Evolutionary conservation across 495 filamentous ascomycete species (phyloP).

Genomic region (Aspergillus saccharolyticus): DNA sequence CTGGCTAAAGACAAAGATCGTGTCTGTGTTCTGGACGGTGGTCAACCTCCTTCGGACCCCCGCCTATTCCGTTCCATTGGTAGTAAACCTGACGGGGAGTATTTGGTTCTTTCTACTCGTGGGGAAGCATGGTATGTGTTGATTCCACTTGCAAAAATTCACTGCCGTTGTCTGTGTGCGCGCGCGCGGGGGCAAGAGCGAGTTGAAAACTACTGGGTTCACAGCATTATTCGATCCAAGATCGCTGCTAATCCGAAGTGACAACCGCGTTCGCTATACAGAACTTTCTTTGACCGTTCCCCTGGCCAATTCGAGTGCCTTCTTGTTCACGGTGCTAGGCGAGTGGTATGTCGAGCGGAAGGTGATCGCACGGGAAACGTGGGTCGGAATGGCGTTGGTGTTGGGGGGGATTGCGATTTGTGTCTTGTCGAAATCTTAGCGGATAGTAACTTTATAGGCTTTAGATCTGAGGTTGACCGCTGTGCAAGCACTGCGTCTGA

Average conservation of each 20-base stretch:
- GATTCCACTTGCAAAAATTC: background rate
- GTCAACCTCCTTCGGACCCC: slow-evolving; percentile 74
- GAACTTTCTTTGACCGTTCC: slow-evolving; percentile 92
- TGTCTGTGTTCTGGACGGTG: slow-evolving; percentile 62
- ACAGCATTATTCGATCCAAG: no score
- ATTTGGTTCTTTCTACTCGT: slow-evolving; percentile 97
- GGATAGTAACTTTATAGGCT: background rate
- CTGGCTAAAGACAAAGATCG: slow-evolving; percentile 51
- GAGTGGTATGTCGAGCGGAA: slow-evolving; percentile 95
- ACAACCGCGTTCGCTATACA: slow-evolving; percentile 24
- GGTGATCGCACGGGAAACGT: slow-evolving; percentile 80
- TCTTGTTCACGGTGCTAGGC: slow-evolving; percentile 88
- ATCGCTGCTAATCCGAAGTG: no score
- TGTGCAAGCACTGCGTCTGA: background rate
- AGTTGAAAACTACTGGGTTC: no score
- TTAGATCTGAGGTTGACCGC: background rate
- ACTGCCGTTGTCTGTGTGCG: no score
- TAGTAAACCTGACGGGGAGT: slow-evolving; percentile 89
- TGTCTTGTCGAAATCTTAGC: slow-evolving; percentile 57
- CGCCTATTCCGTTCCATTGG: slow-evolving; percentile 75
- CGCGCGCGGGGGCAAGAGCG: no score
- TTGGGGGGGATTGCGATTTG: slow-evolving; percentile 82
- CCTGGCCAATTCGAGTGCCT: slow-evolving; percentile 89
- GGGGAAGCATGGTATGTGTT: slow-evolving; percentile 74
- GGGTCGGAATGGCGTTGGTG: slow-evolving; percentile 80